Percentiles rank a stretch among this genome's conserved stretches.
These are phyloP conservation scores for Alternaria angustiovoidea DNA, from an alignment of 2,329 filamentous ascomycete genomes.

Conservation along the genomic window DNA sequence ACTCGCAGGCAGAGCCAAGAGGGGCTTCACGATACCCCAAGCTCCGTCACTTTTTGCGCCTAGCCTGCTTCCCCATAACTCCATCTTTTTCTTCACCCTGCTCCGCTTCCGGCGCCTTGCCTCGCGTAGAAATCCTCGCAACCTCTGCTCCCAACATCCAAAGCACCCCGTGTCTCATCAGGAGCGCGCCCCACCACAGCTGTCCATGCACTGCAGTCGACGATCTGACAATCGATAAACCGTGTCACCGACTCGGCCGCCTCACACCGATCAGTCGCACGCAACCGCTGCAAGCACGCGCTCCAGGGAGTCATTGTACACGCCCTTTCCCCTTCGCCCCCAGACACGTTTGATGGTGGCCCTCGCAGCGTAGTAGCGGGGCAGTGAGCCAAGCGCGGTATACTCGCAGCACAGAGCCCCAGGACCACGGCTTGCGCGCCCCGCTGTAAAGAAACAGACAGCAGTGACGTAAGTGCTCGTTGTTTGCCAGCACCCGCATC, in stretches of 20 bases:
- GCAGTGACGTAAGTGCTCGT: constrained; percentile 19
- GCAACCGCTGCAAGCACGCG: not conserved
- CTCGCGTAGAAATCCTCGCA: not conserved
- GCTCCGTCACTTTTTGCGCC: constrained; percentile 14
- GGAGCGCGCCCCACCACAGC: constrained; percentile 12
- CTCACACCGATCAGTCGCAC: constrained; percentile 12
- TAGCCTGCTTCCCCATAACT: constrained; percentile 12
- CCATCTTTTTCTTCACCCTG: constrained; percentile 3
- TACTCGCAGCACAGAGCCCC: constrained; percentile 3
- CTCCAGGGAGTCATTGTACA: not conserved
- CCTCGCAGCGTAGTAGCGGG: constrained; percentile 25
- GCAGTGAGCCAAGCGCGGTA: constrained; percentile 22
- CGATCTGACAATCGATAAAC: constrained; percentile 11
- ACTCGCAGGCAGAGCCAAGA: constrained; percentile 7
- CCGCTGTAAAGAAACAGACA: constrained; percentile 11
- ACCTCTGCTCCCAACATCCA: not conserved
- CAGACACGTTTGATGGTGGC: constrained; percentile 19
- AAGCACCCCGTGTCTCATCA: constrained; percentile 1
- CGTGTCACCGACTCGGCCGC: constrained; percentile 5
- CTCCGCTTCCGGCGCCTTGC: not conserved
- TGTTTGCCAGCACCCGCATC: constrained; percentile 2
- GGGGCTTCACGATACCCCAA: constrained; percentile 14
- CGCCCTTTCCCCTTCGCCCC: not conserved
- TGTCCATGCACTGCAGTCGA: constrained; percentile 12
- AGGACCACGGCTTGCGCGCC: constrained; percentile 20